Evolutionary conservation across 75 land plant species (phyloP), one percentile per base, ranked within the genome.

Genomic region (Cryptomeria japonica): DNA sequence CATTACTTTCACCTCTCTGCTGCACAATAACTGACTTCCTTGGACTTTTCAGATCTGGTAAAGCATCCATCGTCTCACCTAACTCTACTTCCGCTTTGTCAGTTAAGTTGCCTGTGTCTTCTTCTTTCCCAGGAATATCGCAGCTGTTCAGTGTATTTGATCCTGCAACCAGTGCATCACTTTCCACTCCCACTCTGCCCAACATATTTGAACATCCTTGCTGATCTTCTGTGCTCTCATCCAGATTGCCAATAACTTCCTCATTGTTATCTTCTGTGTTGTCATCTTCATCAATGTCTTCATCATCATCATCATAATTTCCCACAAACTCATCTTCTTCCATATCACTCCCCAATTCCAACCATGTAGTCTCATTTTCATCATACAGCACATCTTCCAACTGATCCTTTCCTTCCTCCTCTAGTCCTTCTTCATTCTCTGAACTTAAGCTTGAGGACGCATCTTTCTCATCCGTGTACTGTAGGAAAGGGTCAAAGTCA

Each of bases 381-480:
- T 88, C 88, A 64, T 83, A 87, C 77, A 56, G 80, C 12, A 73
- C 73, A 83, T 87, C 90, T 80, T 87, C 84, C 42, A 87, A 61
- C 39, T 80, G 51, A 82, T 87, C 82, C 46, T 75, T 87, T 56
- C 22, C 72, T 37, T 83, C 89, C 64, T 38, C 72, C 1, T 25
- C 31, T 15, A 32, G 4, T 72, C 16, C 86, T 39, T 73, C 92
- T 55, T 93, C 96, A 70, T 89, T 88, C 16, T 93, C 96, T 41
- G 97, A 95, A 86, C 93, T 95, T 87, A 93, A 76, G 64, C 94
- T 92, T 1, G 97, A 96, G 25, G 93, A 90, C 15, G 94, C 93
- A 79, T 94, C 95, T 4, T 73, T 79, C 13, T 95, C 91, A 79
- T 89, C 85, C 1, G 77, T 84, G 36, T 77, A 90, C 44, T 80